Base-by-base conservation (phyloP, 495 filamentous ascomycete species). In the Penicillium verhagenii region DNA sequence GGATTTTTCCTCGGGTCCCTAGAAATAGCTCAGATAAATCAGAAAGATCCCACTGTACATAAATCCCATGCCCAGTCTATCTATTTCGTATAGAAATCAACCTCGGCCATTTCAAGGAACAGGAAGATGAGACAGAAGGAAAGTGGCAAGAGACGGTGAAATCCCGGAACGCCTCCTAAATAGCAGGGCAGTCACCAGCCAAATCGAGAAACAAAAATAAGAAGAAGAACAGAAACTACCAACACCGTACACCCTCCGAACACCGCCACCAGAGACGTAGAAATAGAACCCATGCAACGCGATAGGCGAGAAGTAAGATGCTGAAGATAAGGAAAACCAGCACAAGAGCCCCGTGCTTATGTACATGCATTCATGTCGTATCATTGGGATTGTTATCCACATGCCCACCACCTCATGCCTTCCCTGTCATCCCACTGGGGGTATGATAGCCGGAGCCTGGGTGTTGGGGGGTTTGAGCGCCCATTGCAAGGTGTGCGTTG, bases 361-460 rank as follows among this genome's bases (percentile, higher is more conserved):
- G 59, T 68, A 68, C 63, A 65, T 68, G 57, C 65, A 68, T 68
- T 35, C 57, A 68, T 60, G 58, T 66, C 67, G 50, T 59, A 59
- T 68, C 58, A 61, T 50, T 46, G 21, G 24, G 13, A 52, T 42
- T 31, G 8, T 49, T 37, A 11, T 48, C 23, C 25, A 28, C 19
- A 33, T 29, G 31, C 21, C 43, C 18, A 48, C 28, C 56, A 50
- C 28, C 56, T 74, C 62, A 79, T 57, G 65, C 63, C 57, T 76
- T 76, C 23, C 68, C 70, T 49, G 76, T 61, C 55, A 78, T 79
- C 31, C 71, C 73, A 47, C 87, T 86, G 0, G 88, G 88, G 5
- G 88, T 90, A 73, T 87, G 78, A 6, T 85, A 80, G 19, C 71
- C 70, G 19, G 61, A 55, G 45, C 61, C 61, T n/a, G 84, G 82